Percentiles rank a stretch among this genome's conserved stretches.
Conservation (phyloP, 202 grass and related monocot species). For the Panicum virgatum region DNA sequence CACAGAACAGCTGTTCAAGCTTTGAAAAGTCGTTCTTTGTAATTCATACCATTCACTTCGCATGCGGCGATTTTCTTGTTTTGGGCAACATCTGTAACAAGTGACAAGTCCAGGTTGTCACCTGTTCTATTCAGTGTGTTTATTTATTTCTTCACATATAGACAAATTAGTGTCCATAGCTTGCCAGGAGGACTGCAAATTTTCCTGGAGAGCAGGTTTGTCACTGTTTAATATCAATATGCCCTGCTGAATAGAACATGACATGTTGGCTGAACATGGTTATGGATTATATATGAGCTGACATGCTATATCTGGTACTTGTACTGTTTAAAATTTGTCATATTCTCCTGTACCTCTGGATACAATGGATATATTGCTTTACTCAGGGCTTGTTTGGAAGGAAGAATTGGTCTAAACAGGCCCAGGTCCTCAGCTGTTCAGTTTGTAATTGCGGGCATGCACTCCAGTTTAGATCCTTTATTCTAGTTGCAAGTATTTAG, state of each 20-base stretch:
- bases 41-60: constrained; percentile 14
- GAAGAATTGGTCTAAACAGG: constrained; percentile 11
- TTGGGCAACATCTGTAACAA: constrained; percentile 1
- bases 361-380: constrained; percentile 29
- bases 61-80: neutral
- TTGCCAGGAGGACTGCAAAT: constrained; percentile 34
- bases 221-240: constrained; percentile 25
- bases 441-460: neutral
- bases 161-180: constrained; percentile 33
- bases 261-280: constrained; percentile 3
- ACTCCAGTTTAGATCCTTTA: neutral
- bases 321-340: neutral
- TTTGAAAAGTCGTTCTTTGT: neutral
- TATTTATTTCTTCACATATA: constrained; percentile 20
- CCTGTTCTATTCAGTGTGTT: constrained; percentile 11
- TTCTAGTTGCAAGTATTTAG: constrained; percentile 17
- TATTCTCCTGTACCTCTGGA: constrained; percentile 16
- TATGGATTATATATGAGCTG: constrained; percentile 30
- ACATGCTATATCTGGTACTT: constrained; percentile 16
- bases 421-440: constrained; percentile 11
- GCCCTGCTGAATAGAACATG: constrained; percentile 15
- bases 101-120: constrained; percentile 1
- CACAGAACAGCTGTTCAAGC: neutral
- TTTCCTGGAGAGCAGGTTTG: constrained; percentile 54
- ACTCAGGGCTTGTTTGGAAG: constrained; percentile 31